phyloP scores from a whole-genome alignment of 345 rosid species.

The Hibiscus tridactylites region DNA sequence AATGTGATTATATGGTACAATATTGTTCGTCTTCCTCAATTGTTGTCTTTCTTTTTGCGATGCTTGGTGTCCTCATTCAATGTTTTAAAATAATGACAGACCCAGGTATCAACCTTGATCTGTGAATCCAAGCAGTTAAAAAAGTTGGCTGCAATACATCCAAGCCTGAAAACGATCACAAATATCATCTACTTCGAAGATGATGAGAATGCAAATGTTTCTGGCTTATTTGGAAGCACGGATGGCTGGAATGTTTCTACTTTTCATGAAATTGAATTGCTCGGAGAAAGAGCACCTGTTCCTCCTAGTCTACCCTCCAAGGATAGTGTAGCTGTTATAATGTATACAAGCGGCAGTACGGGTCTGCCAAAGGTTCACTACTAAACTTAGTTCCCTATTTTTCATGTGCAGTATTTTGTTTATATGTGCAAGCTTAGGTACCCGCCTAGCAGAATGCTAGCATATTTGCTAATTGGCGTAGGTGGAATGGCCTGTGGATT shows the following conservation, averaged over 20 bases:
- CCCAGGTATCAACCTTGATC: slow-evolving; percentile 68
- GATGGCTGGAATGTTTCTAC: slow-evolving; percentile 50
- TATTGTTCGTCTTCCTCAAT: not conserved
- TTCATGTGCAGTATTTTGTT: not conserved
- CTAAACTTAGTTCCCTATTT: not conserved
- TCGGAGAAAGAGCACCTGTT: slow-evolving; percentile 48
- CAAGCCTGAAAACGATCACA: slow-evolving; percentile 44
- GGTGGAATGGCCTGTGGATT: not conserved
- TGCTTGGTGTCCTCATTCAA: not conserved
- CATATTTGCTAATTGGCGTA: not conserved
- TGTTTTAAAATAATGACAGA: slow-evolving; percentile 41
- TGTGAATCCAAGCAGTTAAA: slow-evolving; percentile 70
- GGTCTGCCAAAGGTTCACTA: slow-evolving; percentile 80
- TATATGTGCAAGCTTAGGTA: not conserved
- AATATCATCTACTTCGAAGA: slow-evolving; percentile 75
- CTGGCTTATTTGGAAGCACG: slow-evolving; percentile 23
- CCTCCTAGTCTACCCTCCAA: slow-evolving; percentile 60
- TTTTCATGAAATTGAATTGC: slow-evolving; percentile 67
- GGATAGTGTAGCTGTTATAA: slow-evolving; percentile 60
- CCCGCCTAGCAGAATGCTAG: not conserved
- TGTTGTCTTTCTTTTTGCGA: not conserved
- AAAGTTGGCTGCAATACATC: slow-evolving; percentile 51
- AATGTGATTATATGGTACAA: not conserved
- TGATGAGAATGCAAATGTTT: slow-evolving; percentile 34
- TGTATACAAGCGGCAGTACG: slow-evolving; percentile 96